Conservation (phyloP, 495 filamentous ascomycete species). For the Aeminium ludgeri region DNA sequence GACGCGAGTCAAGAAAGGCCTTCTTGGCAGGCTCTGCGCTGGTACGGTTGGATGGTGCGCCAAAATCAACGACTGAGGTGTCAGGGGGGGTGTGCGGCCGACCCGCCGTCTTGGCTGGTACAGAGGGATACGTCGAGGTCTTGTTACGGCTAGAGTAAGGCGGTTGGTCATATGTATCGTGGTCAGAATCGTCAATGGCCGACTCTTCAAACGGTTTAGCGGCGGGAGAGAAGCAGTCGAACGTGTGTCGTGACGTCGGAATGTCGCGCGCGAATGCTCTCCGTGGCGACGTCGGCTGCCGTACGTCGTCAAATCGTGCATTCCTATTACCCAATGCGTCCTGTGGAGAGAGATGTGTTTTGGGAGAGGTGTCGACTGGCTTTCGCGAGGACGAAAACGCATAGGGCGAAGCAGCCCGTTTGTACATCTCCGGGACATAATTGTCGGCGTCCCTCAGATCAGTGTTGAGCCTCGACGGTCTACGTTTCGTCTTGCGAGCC, state of each 20-base stretch:
- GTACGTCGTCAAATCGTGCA: too few relatives aligned
- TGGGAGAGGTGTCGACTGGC: neutral
- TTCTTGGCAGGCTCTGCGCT: conserved; percentile 3
- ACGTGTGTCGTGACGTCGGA: neutral
- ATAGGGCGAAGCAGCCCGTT: conserved; percentile 23
- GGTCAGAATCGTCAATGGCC: conserved; percentile 9
- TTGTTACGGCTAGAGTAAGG: neutral
- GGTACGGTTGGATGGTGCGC: neutral
- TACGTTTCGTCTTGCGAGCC: conserved; percentile 16
- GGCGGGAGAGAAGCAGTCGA: too few relatives aligned
- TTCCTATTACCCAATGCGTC: neutral
- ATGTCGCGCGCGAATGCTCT: conserved; percentile 1
- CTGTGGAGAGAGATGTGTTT: conserved; percentile 2
- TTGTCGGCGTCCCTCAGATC: conserved; percentile 9
- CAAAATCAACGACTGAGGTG: conserved; percentile 8
- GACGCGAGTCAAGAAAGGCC: conserved; percentile 7
- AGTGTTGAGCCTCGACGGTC: conserved; percentile 18
- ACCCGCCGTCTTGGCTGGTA: too few relatives aligned
- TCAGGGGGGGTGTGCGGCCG: neutral
- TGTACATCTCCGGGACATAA: conserved; percentile 16
- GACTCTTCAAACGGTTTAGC: too few relatives aligned
- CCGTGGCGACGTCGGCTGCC: conserved; percentile 6
- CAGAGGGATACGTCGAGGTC: neutral
- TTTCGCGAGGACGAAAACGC: conserved; percentile 5
- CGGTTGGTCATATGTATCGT: neutral